phyloP scores from a whole-genome alignment of 805 yeast species.

The Metschnikowia santaceciliae region DNA sequence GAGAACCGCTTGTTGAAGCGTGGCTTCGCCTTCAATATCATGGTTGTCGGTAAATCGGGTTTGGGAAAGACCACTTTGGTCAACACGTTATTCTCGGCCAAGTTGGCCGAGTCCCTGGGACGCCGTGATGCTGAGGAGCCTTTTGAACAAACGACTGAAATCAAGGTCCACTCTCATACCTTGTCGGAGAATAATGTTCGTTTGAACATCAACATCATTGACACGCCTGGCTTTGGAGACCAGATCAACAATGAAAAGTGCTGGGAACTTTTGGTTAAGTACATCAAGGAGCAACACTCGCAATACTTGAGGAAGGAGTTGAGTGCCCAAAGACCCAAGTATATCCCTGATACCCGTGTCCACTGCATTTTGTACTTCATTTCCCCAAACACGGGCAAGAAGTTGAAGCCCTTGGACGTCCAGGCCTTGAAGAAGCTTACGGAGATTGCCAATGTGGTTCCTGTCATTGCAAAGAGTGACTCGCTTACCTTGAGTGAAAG shows the following conservation, averaged over 20 bases:
- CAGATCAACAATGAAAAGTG: slow-evolving; percentile 91
- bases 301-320: slow-evolving; percentile 87
- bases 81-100: slow-evolving; percentile 85
- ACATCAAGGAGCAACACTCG: slow-evolving; percentile 93
- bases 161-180: slow-evolving; percentile 63
- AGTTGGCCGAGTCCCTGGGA: slow-evolving; percentile 70
- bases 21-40: slow-evolving; percentile 90
- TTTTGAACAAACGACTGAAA: slow-evolving; percentile 81
- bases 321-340: slow-evolving; percentile 86
- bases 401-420: slow-evolving; percentile 79
- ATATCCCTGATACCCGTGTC: slow-evolving; percentile 82
- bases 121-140: slow-evolving; percentile 67
- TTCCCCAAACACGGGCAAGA: slow-evolving; percentile 75
- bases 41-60: slow-evolving; percentile 90
- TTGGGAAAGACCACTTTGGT: slow-evolving; percentile 90
- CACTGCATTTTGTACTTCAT: slow-evolving; percentile 91
- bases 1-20: slow-evolving; percentile 86
- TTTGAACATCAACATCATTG: slow-evolving; percentile 82
- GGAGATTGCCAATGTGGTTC: slow-evolving; percentile 91
- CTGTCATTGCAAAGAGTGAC: slow-evolving; percentile 93
- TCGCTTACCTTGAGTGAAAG: slow-evolving; percentile 85
- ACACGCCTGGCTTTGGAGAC: slow-evolving; percentile 98
- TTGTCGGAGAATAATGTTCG: slow-evolving; percentile 84
- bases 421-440: slow-evolving; percentile 77
- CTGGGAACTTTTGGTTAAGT: slow-evolving; percentile 94